Evolutionary conservation across 2,329 filamentous ascomycete genomes (phyloP), one percentile per base, ranked within the genome.

Genomic region (Bimuria novae-zelandiae): DNA sequence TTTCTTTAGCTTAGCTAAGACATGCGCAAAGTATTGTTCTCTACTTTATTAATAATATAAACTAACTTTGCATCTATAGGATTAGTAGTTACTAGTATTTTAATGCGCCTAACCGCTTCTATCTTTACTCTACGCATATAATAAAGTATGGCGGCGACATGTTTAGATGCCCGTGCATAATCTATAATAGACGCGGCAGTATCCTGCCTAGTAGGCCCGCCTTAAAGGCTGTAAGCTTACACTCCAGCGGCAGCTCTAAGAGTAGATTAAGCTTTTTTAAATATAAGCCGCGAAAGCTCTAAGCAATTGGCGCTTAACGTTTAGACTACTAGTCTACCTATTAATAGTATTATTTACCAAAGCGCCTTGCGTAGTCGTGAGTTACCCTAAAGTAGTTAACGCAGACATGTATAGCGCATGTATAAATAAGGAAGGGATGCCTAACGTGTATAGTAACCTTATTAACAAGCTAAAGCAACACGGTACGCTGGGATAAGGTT

Each of bases 101-200:
- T 51, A 77, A 83, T 40, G 86, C 84, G 0, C 76, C 79, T 0
- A 76, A 76, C 17, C 71, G 79, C 4, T 85, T 85, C 58, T 82
- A 77, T 43, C 78, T 79, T 0, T 84, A 87, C 54, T 86, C 86
- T 63, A 70, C 77, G 45, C 76, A 79, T 64, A 63, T 86, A 19
- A 84, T 85, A 78, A 75, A 78, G 12, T 75, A 78, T 45, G 70
- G 59, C 2, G 75, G 74, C 0, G 67, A 69, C 36, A 68, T 63
- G 5, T 69, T 72, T 2, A 70, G 75, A 0, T 86, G 84, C 53
- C 56, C 64, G 1, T 87, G 84, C 60, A 75, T 76, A 1, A 65
- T 79, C 7, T 86, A 83, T 49, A 57, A 58, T 19, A 59, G 62
- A 2, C 60, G 47, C 19, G 53, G 57, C 1, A 65, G 67, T 1